A percentile compares a stretch with the other conserved stretches of the same genome.
Conservation (phyloP, 2,329 filamentous ascomycete species). For the Elsinoe fawcettii region DNA sequence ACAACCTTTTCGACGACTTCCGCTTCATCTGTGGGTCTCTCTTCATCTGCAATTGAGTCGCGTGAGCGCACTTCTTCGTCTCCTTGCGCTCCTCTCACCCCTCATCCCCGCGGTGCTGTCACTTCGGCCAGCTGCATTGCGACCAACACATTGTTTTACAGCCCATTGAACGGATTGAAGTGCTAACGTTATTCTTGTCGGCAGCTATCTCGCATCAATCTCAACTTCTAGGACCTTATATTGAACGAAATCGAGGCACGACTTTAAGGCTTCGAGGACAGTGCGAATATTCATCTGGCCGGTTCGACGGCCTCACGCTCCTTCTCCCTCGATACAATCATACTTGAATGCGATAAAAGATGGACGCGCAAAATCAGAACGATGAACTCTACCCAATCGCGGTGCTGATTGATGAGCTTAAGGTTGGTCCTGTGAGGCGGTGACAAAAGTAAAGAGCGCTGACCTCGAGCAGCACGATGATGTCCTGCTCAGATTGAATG, state of each 20-base stretch:
- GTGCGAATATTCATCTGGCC: conserved; percentile 12
- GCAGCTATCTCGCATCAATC: background rate
- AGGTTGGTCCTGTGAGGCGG: conserved; percentile 53
- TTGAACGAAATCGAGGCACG: background rate
- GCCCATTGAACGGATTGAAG: background rate
- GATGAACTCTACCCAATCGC: conserved; percentile 99
- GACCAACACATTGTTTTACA: background rate
- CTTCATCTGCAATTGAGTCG: background rate
- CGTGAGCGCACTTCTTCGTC: background rate
- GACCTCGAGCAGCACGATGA: conserved; percentile 71
- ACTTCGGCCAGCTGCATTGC: background rate
- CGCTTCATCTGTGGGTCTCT: background rate
- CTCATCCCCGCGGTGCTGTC: conserved; percentile 9
- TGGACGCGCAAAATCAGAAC: conserved; percentile 86
- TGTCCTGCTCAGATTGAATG: conserved; percentile 93
- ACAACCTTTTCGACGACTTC: background rate
- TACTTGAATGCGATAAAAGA: conserved; percentile 39
- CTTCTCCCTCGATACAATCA: conserved; percentile 19
- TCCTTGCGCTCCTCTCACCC: background rate
- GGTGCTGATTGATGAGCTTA: conserved; percentile 98
- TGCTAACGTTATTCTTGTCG: background rate
- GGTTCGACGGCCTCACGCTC: conserved; percentile 19
- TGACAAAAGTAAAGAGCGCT: background rate
- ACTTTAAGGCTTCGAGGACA: background rate
- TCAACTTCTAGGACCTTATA: background rate